A percentile compares a stretch with the other conserved stretches of the same genome.
Conservation (phyloP, 2,329 filamentous ascomycete species). For the Pochonia chlamydosporia region DNA sequence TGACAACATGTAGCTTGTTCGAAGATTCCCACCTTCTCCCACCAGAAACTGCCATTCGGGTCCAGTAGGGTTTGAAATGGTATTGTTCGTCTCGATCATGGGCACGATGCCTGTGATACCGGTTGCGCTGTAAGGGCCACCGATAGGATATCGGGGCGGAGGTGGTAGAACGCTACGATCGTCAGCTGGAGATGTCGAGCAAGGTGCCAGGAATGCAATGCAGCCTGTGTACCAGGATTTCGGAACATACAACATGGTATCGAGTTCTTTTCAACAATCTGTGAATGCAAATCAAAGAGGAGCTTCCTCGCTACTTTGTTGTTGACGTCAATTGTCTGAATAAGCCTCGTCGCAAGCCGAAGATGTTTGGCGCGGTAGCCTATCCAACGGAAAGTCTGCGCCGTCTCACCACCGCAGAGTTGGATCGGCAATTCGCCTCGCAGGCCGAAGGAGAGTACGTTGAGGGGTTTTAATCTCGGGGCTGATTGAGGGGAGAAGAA, state of each 20-base stretch:
- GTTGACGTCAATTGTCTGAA: background rate
- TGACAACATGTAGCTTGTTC: background rate
- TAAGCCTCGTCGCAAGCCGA: slow-evolving; percentile 3
- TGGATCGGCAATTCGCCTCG: background rate
- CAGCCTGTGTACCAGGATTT: background rate
- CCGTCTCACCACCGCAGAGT: no score
- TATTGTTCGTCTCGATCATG: slow-evolving; percentile 92
- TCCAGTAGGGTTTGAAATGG: slow-evolving; percentile 70
- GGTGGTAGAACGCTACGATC: slow-evolving; percentile 70
- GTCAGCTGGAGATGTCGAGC: slow-evolving; percentile 2
- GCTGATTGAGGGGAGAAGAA: background rate
- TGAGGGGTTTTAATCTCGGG: background rate
- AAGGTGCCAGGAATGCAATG: background rate
- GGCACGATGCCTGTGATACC: slow-evolving; percentile 63
- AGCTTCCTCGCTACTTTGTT: background rate
- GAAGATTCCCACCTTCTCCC: slow-evolving; percentile 65
- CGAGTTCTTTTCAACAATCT: background rate
- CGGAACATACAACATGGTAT: slow-evolving; percentile 21
- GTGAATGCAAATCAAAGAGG: background rate
- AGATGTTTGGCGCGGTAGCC: no score
- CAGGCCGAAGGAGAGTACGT: background rate
- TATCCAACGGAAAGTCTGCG: no score
- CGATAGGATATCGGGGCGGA: slow-evolving; percentile 74
- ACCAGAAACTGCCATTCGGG: slow-evolving; percentile 86
- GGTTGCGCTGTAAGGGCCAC: slow-evolving; percentile 64